A percentile compares a stretch with the other conserved stretches of the same genome.
phyloP scores from a whole-genome alignment of 805 yeast genomes.

The Starmerella geochares region DNA sequence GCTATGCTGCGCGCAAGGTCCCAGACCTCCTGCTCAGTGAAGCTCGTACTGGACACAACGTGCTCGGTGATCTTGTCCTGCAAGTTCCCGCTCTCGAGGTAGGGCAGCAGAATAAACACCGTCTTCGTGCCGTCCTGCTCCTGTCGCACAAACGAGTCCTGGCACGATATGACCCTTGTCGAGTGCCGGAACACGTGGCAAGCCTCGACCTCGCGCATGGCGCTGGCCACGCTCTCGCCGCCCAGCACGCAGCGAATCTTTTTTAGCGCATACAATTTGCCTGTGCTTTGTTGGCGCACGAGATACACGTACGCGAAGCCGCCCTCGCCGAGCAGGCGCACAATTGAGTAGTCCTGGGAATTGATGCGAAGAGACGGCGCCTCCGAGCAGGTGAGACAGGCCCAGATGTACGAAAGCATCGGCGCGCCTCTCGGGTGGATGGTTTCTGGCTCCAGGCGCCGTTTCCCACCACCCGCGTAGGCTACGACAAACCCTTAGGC shows the following conservation, averaged over 20 bases:
- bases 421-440: too few species aligned
- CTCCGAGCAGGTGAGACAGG: conserved; percentile 35
- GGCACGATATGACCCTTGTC: conserved; percentile 55
- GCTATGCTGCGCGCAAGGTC: conserved; percentile 45
- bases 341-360: conserved; percentile 50
- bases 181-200: conserved; percentile 55
- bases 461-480: too few species aligned
- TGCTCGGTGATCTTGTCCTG: conserved; percentile 69
- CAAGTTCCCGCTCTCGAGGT: conserved; percentile 57
- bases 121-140: conserved; percentile 73
- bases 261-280: conserved; percentile 58
- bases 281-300: conserved; percentile 44
- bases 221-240: conserved; percentile 58
- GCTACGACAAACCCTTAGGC: neutral
- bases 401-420: conserved; percentile 18
- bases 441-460: neutral
- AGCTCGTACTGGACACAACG: conserved; percentile 43
- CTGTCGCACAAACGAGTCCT: conserved; percentile 62
- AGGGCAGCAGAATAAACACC: conserved; percentile 71
- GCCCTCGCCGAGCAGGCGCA: conserved; percentile 77
- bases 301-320: conserved; percentile 80
- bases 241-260: conserved; percentile 85
- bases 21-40: conserved; percentile 58
- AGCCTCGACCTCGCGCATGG: conserved; percentile 66
- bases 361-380: conserved; percentile 55